Evolutionary conservation across 306 rosid species (phyloP).

Genomic region (Bauhinia variegata): DNA sequence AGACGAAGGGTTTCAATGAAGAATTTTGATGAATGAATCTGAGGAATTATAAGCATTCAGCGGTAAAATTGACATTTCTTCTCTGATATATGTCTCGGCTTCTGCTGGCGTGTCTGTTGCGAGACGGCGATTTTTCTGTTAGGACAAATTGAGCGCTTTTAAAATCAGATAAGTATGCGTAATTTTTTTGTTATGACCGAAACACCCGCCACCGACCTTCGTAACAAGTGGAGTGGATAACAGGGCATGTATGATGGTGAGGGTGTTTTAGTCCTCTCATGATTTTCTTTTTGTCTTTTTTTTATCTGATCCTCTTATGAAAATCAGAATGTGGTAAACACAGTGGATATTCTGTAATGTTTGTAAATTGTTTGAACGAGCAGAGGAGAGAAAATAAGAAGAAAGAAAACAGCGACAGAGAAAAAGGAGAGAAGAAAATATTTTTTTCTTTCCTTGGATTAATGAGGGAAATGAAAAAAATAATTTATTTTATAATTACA

Average conservation of each 20-base stretch:
- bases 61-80: constrained; percentile 15
- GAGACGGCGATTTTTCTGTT: constrained; percentile 14
- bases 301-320: too few relatives aligned
- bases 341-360: too few relatives aligned
- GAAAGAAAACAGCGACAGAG: too few relatives aligned
- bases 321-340: too few relatives aligned
- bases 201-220: constrained; percentile 34
- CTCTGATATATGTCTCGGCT: constrained; percentile 9
- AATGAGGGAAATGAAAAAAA: too few relatives aligned
- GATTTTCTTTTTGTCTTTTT: too few relatives aligned
- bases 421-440: too few relatives aligned
- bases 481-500: too few relatives aligned
- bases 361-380: too few relatives aligned
- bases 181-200: constrained; percentile 7
- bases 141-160: neutral
- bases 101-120: constrained; percentile 26
- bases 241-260: neutral
- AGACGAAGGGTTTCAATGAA: constrained; percentile 3
- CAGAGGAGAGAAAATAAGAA: too few relatives aligned
- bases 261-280: constrained; percentile 39
- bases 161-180: constrained; percentile 19
- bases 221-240: neutral
- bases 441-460: too few relatives aligned
- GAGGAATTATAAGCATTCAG: constrained; percentile 22
- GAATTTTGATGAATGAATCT: constrained; percentile 25